Percentiles rank a stretch among this genome's conserved stretches.
Conservation (phyloP, 164 flowering plant genomes). For the Paratinospora sagittata region DNA sequence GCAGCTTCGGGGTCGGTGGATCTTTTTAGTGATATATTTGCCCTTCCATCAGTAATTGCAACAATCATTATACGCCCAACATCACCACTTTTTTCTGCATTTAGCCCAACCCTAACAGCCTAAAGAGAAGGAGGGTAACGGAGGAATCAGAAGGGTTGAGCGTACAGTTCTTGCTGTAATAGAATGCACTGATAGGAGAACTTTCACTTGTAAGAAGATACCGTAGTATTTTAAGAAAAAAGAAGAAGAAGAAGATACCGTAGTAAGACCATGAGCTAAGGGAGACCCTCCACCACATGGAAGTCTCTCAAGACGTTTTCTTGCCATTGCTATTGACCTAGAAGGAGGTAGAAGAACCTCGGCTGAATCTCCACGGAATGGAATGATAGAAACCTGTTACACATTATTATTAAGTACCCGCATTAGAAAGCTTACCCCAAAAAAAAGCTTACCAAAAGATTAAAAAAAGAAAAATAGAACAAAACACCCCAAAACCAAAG, state of each 20-base stretch:
- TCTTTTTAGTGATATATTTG: conserved; percentile 81
- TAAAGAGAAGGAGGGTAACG: conserved; percentile 15
- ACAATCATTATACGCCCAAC: conserved; percentile 96
- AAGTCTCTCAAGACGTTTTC: conserved; percentile 91
- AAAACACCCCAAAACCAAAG: background rate
- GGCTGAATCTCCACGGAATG: conserved; percentile 92
- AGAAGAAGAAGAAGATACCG: conserved; percentile 46
- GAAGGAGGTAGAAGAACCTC: conserved; percentile 98
- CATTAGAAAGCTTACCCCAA: too few relatives aligned
- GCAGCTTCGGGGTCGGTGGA: conserved; percentile 79
- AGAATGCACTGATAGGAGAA: background rate
- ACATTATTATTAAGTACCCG: conserved; percentile 5
- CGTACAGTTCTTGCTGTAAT: background rate
- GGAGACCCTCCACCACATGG: conserved; percentile 99
- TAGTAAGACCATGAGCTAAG: conserved; percentile 92
- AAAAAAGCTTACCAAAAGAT: background rate
- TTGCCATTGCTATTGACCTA: conserved; percentile 96
- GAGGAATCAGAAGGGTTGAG: background rate
- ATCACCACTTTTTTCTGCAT: conserved; percentile 96
- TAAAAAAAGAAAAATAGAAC: background rate
- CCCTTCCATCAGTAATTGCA: conserved; percentile 94
- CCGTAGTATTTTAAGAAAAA: too few relatives aligned
- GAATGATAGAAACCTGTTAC: conserved; percentile 78
- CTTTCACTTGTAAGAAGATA: conserved; percentile 18
- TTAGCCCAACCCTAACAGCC: conserved; percentile 96